Base-by-base conservation (phyloP, 2,329 filamentous ascomycete genomes). In the Curvularia verruculosa region DNA sequence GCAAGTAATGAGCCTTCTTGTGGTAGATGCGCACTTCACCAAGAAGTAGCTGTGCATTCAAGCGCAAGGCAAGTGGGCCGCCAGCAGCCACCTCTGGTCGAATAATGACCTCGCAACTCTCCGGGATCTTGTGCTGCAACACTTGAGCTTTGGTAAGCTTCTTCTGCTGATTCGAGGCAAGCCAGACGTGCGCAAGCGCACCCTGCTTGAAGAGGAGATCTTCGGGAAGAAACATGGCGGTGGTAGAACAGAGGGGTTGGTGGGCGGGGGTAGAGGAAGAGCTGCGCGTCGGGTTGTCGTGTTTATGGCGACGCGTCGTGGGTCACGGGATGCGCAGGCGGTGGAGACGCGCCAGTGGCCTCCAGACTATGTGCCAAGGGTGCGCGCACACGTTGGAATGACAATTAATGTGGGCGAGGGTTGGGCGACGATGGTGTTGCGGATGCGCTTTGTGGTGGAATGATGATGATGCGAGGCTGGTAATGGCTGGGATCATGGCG, bases 11-110 rank as follows among this genome's bases (percentile, higher is more conserved):
- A 72, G 95, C 94, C 80, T 99, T 99, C 73, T 95, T 86, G 78
- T 93, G 96, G 79, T 99, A 99, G 73, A 99, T 99, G 74, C 94
- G 88, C 68, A 97, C 95, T 24, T 99, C 95, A 80, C 95, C 95
- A 54, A 99, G 85, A 72, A 99, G 82, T 56, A 99, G 84, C 80
- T 99, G 95, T 58, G 94, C 93, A 73, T 92, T 98, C 60, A 99
- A 81, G 67, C 95, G 92, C 71, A 99, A 80, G 28, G 95, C 95
- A 86, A 99, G 94, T 28, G 95, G 95, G 40, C 94, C 95, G 79
- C 96, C 92, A 37, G 72, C 68, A 60, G 66, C 67, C 28, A 65
- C 67, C 54, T 73, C 71, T 47, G 92, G 91, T 57, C 91, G 91
- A 66, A 98, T 95, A 77, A 99, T 99, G 67, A 92, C 92, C 77